Evolutionary conservation across 2,329 filamentous ascomycete species (phyloP).

Genomic region (Aspergillus aculeatinus): DNA sequence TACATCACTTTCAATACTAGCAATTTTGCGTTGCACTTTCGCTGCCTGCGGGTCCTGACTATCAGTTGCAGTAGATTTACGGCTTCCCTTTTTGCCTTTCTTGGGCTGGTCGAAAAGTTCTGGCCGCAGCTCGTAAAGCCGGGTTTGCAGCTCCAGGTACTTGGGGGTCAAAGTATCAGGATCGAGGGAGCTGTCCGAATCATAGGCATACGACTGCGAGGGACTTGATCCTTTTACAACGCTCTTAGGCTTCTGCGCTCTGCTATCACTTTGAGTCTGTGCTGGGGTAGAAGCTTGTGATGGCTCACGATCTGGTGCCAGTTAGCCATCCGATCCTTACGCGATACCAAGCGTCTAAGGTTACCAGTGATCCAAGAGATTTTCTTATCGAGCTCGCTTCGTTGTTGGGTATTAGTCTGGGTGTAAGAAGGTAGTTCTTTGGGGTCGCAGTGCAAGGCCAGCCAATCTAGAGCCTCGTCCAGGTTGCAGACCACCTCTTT

Average conservation of each 20-base stretch:
- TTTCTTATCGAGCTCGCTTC: constrained; percentile 32
- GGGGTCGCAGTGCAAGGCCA: constrained; percentile 71
- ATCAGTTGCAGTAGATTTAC: constrained; percentile 18
- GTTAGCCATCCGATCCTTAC: constrained; percentile 27
- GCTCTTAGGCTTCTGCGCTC: constrained; percentile 27
- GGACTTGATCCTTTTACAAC: constrained; percentile 25
- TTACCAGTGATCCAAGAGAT: constrained; percentile 41
- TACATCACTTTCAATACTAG: constrained; percentile 73
- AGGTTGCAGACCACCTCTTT: constrained; percentile 79
- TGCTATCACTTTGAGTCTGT: constrained; percentile 23
- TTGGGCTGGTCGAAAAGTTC: constrained; percentile 47
- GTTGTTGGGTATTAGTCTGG: constrained; percentile 34
- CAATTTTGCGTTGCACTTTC: constrained; percentile 71
- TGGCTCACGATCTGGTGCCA: constrained; percentile 29
- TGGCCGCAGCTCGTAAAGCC: constrained; percentile 62
- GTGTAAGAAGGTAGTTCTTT: constrained; percentile 74
- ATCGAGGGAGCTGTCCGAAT: constrained; percentile 66
- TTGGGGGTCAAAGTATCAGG: constrained; percentile 72
- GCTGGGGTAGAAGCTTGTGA: constrained; percentile 28
- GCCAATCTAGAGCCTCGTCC: constrained; percentile 84
- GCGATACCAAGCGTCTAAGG: constrained; percentile 14
- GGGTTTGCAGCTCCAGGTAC: constrained; percentile 73
- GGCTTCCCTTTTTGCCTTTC: constrained; percentile 44
- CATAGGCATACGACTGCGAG: constrained; percentile 30
- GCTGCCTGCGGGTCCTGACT: constrained; percentile 51